phyloP scores from a whole-genome alignment of 192 early-diverging fungal genomes.

The Coemansia sp. region DNA sequence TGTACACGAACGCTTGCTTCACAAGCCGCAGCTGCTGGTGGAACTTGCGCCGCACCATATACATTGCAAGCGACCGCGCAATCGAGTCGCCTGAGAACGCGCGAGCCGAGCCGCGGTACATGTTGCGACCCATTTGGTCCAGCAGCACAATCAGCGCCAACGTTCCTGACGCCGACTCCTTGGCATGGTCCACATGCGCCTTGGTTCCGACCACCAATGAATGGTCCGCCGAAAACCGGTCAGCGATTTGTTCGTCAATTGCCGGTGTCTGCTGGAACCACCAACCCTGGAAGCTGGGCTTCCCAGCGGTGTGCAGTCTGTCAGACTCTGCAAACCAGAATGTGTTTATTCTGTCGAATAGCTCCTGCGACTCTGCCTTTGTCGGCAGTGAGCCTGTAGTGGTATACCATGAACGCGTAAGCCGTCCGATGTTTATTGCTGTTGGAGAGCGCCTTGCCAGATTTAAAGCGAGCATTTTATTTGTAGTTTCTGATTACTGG shows the following conservation, averaged over 20 bases:
- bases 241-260: conserved; percentile 40
- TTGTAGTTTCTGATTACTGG: background rate
- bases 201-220: conserved; percentile 16
- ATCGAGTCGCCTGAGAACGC: conserved; percentile 59
- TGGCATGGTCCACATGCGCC: conserved; percentile 37
- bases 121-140: conserved; percentile 68
- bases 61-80: conserved; percentile 56
- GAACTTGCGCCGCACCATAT: conserved; percentile 52
- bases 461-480: background rate
- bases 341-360: conserved; percentile 37
- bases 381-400: conserved; percentile 9
- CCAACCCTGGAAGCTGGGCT: conserved; percentile 50
- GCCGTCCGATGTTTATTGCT: background rate
- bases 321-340: conserved; percentile 55
- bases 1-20: conserved; percentile 57
- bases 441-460: background rate
- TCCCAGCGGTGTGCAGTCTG: conserved; percentile 33
- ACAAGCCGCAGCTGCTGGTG: conserved; percentile 56
- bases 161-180: conserved; percentile 45
- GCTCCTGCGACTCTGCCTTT: conserved; percentile 37
- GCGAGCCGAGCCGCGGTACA: conserved; percentile 57
- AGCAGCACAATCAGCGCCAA: conserved; percentile 56
- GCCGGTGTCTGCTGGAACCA: conserved; percentile 45
- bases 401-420: conserved; percentile 6
- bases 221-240: conserved; percentile 20